A percentile compares a stretch with the other conserved stretches of the same genome.
Evolutionary conservation across 192 early-diverging fungal genomes (phyloP).

Genomic region (Rhizoclosmatium sp.): DNA sequence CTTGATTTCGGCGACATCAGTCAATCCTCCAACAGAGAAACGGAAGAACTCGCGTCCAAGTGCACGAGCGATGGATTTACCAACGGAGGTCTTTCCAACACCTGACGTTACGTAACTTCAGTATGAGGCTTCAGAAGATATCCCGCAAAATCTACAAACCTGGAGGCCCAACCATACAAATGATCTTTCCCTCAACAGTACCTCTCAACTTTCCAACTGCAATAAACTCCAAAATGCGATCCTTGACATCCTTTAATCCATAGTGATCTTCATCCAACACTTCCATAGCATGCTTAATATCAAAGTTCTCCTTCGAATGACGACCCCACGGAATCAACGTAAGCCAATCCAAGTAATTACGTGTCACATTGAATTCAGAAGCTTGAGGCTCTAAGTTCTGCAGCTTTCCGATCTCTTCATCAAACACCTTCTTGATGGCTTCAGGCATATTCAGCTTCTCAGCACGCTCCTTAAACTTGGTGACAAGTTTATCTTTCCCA

Average conservation of each 20-base stretch:
- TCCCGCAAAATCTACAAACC: slow-evolving; percentile 50
- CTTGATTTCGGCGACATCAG: slow-evolving; percentile 99
- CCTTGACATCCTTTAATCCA: slow-evolving; percentile 99
- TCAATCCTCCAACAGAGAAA: slow-evolving; percentile 96
- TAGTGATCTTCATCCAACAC: slow-evolving; percentile 99
- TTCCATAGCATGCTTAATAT: slow-evolving; percentile 81
- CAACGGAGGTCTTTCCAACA: slow-evolving; percentile 98
- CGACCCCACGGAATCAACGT: slow-evolving; percentile 98
- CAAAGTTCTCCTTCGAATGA: slow-evolving; percentile 89
- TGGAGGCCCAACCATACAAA: slow-evolving; percentile 98
- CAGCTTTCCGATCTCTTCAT: slow-evolving; percentile 95
- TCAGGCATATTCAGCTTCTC: slow-evolving; percentile 88
- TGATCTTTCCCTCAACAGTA: slow-evolving; percentile 98
- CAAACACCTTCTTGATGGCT: slow-evolving; percentile 93
- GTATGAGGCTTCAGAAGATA: not conserved
- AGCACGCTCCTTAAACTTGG: slow-evolving; percentile 90
- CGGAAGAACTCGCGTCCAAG: slow-evolving; percentile 94
- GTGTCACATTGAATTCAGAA: slow-evolving; percentile 97
- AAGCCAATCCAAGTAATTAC: slow-evolving; percentile 99
- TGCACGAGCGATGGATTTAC: slow-evolving; percentile 96
- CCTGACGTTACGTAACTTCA: slow-evolving; percentile 39
- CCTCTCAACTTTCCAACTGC: slow-evolving; percentile 96
- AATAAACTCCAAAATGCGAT: slow-evolving; percentile 98
- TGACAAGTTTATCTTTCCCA: slow-evolving; percentile 97
- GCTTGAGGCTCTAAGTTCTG: slow-evolving; percentile 93